Evolutionary conservation across 305 asterid species (phyloP), one percentile per base, ranked within the genome.

Genomic region (Monarda citriodora): DNA sequence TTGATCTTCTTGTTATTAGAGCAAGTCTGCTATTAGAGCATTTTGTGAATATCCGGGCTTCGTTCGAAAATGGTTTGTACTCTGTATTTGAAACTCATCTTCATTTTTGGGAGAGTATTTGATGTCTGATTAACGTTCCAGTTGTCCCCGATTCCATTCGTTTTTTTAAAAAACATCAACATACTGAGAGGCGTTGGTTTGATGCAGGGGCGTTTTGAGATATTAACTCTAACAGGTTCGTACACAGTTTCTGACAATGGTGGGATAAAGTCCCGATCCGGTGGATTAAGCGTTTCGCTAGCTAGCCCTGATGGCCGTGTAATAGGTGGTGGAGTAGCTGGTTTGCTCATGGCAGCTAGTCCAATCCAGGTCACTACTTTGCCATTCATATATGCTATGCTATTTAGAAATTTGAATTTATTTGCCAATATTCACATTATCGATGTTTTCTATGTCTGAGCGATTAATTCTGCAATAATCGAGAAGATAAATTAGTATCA

Each of bases 161-260:
- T 3, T 17, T 29, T 53, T 16, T 7, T n/a, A 14, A 25, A 22
- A 18, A 38, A 1, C 11, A 34, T 10, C 6, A 40, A 64, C 52
- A 42, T 46, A 20, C 46, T 53, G 49, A 46, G 9, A 55, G 44
- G 63, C 6, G 12, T 40, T 54, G 7, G 13, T 20, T 25, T 50
- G 51, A 72, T 81, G 85, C 95, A 93, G 99, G 99, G 99, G 4
- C 96, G 92, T 37, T 93, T 89, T 55, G 99, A 93, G 83, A 93
- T 89, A 18, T 70, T 93, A 65, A 72, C 95, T 3, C 76, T 93
- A 14, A 80, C 95, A 0, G 97, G 97, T 29, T 93, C 99, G 3
- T 85, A 65, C 75, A 82, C 88, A 21, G 60, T 74, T 25, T 72
- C 91, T 21, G 99, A 89, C 53, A 83, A 66, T 15, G 84, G 87